Base-by-base conservation (phyloP, 345 rosid species). In the Pugionium dolabratum region DNA sequence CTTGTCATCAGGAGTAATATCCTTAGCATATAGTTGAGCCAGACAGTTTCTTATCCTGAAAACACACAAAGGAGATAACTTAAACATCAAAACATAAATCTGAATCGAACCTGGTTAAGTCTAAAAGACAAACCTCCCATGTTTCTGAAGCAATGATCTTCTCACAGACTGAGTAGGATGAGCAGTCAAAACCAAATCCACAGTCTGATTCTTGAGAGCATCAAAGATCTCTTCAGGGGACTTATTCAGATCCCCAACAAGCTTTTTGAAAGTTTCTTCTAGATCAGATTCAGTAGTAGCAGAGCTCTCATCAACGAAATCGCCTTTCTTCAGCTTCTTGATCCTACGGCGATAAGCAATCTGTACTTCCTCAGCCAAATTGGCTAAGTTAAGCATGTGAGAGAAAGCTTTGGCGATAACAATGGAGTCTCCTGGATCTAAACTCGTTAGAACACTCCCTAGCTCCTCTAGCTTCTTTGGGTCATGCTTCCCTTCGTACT, bases 351-450 rank as follows among this genome's bases (percentile, higher is more conserved):
- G 87, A 35, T 84, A 52, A 35, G 97, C 99, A 73, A 94, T 88
- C 84, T 94, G 99, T 11, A 94, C 96, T 76, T 90, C 99, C 82
- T 94, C 99, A 3, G 97, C 99, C 67, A 94, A 79, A 81, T 93
- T 93, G 44, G 97, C 97, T 78, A 93, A 75, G 82, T 84, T 93
- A 73, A 93, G 99, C 99, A 93, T 94, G 73, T 90, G 91, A 35
- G 96, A 79, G 79, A 92, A 92, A 42, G 98, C 76, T 59, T 92
- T 92, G 2, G 98, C 81, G 59, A 92, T 45, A 10, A 92, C 95
- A 61, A 92, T 89, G 59, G 98, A 87, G 62, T 92, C 98, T 28
- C 95, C 98, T 1, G 98, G 87, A 80, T 92, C 98, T 80, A 92
- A 78, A 55, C 97, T 86, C 9, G 97, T 92, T 64, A 92, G 61